These are phyloP conservation scores for Trametes cubensis DNA, from an alignment of 768 basidiomycete genomes.

Conservation along the genomic window DNA sequence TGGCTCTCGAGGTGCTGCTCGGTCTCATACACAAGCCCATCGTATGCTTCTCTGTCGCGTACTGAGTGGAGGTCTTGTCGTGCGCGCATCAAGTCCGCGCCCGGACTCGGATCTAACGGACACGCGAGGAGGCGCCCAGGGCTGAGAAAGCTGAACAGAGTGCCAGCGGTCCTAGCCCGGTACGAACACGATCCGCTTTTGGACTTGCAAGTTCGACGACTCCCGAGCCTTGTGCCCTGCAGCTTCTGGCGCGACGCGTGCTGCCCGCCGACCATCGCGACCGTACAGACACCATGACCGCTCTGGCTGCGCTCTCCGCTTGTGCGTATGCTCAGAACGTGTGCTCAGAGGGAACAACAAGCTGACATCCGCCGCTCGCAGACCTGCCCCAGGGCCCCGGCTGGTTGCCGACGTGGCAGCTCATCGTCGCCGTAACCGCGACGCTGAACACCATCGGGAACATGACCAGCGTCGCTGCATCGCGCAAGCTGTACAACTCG, in stretches of 20 bases:
- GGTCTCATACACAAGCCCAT: too few species aligned
- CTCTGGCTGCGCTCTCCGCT: slow-evolving; percentile 17
- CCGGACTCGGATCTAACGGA: neutral
- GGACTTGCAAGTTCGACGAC: slow-evolving; percentile 14
- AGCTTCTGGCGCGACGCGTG: neutral
- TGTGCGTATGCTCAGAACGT: slow-evolving; percentile 22
- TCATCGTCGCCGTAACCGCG: slow-evolving; percentile 75
- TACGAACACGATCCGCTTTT: slow-evolving; percentile 12
- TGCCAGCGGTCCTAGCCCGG: slow-evolving; percentile 14
- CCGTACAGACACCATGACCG: slow-evolving; percentile 7
- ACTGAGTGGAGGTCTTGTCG: too few species aligned
- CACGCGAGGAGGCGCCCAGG: neutral
- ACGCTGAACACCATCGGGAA: slow-evolving; percentile 88
- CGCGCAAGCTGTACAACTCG: slow-evolving; percentile 71
- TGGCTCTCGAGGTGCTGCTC: too few species aligned
- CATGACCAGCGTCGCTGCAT: slow-evolving; percentile 75
- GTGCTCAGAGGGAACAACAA: neutral
- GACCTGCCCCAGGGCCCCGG: slow-evolving; percentile 67
- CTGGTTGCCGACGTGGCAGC: slow-evolving; percentile 85
- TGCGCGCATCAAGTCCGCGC: too few species aligned
- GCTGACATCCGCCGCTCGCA: slow-evolving; percentile 2
- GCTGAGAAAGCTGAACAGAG: slow-evolving; percentile 10
- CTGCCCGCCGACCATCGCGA: neutral
- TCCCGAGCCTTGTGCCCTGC: neutral
- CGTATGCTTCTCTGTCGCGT: too few species aligned